A percentile compares a stretch with the other conserved stretches of the same genome.
Evolutionary conservation across 805 yeast genomes (phyloP).

Genomic region (Ogataea philodendri): DNA sequence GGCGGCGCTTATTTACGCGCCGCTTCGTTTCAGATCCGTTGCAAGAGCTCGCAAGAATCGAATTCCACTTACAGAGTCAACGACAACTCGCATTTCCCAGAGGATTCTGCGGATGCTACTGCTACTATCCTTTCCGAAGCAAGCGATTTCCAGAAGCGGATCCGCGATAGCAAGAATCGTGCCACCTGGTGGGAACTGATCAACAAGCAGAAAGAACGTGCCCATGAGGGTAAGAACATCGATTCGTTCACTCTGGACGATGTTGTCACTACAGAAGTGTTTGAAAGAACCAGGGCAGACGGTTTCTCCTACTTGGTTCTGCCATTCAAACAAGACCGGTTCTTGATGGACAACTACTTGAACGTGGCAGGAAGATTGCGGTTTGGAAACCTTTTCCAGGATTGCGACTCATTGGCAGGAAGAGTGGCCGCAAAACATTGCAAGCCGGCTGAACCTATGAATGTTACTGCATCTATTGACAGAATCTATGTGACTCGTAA

Average conservation of each 20-base stretch:
- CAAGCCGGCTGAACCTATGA: constrained; percentile 92
- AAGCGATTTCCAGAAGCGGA: constrained; percentile 48
- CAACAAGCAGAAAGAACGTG: constrained; percentile 65
- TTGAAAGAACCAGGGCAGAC: constrained; percentile 73
- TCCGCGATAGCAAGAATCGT: constrained; percentile 33
- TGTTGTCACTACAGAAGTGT: constrained; percentile 67
- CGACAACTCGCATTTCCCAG: constrained; percentile 39
- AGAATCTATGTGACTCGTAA: constrained; percentile 83
- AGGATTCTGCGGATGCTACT: constrained; percentile 70
- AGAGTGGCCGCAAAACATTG: constrained; percentile 90
- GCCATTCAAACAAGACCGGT: constrained; percentile 81
- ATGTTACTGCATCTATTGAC: constrained; percentile 94
- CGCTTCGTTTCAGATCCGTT: background rate
- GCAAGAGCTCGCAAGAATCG: constrained; percentile 5
- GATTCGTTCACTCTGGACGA: constrained; percentile 70
- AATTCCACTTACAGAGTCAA: constrained; percentile 25
- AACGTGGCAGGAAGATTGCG: constrained; percentile 89
- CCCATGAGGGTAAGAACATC: constrained; percentile 68
- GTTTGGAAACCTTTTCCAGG: constrained; percentile 92
- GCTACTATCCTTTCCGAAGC: constrained; percentile 66
- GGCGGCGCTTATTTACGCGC: background rate
- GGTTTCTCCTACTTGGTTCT: constrained; percentile 68
- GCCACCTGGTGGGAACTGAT: constrained; percentile 90
- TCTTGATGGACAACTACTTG: constrained; percentile 83
- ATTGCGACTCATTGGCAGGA: constrained; percentile 90